A percentile compares a stretch with the other conserved stretches of the same genome.
Evolutionary conservation across 768 basidiomycete genomes (phyloP).

Genomic region (Naematelia aurantialba): DNA sequence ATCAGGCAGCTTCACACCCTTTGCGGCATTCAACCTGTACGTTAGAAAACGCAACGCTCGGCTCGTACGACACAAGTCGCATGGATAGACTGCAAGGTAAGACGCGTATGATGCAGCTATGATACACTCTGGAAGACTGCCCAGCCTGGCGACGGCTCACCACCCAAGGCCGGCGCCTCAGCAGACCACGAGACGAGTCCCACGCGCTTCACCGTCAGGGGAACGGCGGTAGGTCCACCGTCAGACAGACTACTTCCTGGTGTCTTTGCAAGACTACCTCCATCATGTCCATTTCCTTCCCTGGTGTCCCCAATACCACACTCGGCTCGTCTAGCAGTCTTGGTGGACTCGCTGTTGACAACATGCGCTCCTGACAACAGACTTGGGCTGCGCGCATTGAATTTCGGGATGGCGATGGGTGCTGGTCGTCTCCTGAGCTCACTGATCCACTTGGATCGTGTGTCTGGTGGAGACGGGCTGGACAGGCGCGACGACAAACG

Average conservation of each 20-base stretch:
- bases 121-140: background rate
- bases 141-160: background rate
- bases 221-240: slow-evolving; percentile 1
- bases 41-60: too few species aligned
- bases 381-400: background rate
- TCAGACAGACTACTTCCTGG: background rate
- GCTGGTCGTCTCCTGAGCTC: background rate
- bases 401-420: background rate
- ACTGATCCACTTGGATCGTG: background rate
- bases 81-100: background rate
- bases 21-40: too few species aligned
- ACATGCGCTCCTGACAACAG: background rate
- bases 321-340: too few species aligned
- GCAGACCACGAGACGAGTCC: background rate
- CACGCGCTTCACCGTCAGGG: slow-evolving; percentile 1
- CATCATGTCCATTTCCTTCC: background rate
- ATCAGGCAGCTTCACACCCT: too few species aligned
- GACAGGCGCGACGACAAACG: background rate
- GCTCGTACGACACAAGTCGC: background rate
- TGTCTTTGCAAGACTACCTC: background rate
- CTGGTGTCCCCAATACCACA: background rate
- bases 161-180: background rate
- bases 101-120: too few species aligned
- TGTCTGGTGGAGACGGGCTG: background rate
- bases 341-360: background rate